These are phyloP conservation scores for Scolecobasidium constrictum DNA, from an alignment of 2,329 filamentous ascomycete species.

Conservation along the genomic window DNA sequence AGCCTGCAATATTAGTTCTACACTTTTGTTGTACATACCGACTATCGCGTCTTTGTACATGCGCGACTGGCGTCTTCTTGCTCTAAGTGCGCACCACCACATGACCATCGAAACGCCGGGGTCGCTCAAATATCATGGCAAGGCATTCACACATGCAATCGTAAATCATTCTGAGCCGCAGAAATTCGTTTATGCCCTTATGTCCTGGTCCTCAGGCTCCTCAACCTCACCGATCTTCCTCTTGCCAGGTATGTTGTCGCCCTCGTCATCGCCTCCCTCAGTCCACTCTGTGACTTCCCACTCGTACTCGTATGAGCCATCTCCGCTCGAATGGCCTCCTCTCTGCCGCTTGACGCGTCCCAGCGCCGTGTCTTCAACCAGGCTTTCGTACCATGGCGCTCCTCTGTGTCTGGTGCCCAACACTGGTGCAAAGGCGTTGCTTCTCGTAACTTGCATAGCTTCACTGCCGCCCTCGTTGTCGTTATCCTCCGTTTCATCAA, in stretches of 20 bases:
- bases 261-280: slow-evolving; percentile 25
- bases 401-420: slow-evolving; percentile 26
- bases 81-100: background rate
- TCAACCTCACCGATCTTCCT: slow-evolving; percentile 21
- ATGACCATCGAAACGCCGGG: too few species aligned
- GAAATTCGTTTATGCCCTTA: slow-evolving; percentile 20
- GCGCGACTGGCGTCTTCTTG: slow-evolving; percentile 1
- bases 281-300: slow-evolving; percentile 73
- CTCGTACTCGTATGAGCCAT: slow-evolving; percentile 55
- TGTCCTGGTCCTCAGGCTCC: slow-evolving; percentile 2
- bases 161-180: too few species aligned
- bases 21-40: too few species aligned
- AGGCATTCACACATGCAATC: too few species aligned
- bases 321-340: slow-evolving; percentile 48
- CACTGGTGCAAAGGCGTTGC: slow-evolving; percentile 18
- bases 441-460: slow-evolving; percentile 12
- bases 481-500: slow-evolving; percentile 19
- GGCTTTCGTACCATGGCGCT: slow-evolving; percentile 75
- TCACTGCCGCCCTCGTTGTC: slow-evolving; percentile 23
- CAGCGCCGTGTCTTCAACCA: slow-evolving; percentile 65
- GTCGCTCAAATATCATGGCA: too few species aligned
- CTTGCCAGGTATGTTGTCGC: slow-evolving; percentile 9
- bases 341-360: slow-evolving; percentile 55
- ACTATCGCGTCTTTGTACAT: too few species aligned
- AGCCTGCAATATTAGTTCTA: too few species aligned